A percentile compares a stretch with the other conserved stretches of the same genome.
Conservation (phyloP, 495 filamentous ascomycete species). For the Lineolata rhizophorae region DNA sequence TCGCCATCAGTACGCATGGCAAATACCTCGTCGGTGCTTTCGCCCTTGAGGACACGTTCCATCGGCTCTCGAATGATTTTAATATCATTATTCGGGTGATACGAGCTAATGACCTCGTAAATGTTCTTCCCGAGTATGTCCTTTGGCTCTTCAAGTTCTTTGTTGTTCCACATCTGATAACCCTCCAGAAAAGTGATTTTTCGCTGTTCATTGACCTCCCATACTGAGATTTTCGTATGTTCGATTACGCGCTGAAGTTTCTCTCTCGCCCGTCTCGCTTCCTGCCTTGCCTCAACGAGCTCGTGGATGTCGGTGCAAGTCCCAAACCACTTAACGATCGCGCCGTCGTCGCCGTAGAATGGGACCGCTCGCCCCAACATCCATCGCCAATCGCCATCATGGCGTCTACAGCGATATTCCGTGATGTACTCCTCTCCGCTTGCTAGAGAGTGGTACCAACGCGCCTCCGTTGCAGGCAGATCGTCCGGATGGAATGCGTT, state of each 20-base stretch:
- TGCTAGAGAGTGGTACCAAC: conserved; percentile 33
- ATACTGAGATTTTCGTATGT: conserved; percentile 44
- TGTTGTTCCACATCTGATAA: conserved; percentile 27
- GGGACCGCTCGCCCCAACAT: conserved; percentile 47
- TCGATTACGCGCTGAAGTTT: conserved; percentile 46
- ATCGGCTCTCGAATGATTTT: conserved; percentile 28
- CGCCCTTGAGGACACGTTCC: conserved; percentile 32
- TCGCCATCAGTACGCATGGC: conserved; percentile 28
- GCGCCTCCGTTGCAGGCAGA: conserved; percentile 22
- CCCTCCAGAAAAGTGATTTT: conserved; percentile 42
- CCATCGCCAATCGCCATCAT: conserved; percentile 45
- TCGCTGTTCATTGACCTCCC: conserved; percentile 34
- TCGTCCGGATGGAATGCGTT: conserved; percentile 33
- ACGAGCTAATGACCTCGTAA: conserved; percentile 29
- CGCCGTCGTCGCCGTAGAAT: conserved; percentile 33
- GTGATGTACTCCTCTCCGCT: conserved; percentile 42
- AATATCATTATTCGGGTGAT: conserved; percentile 18
- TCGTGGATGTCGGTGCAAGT: conserved; percentile 49
- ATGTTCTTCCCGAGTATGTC: conserved; percentile 30
- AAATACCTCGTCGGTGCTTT: conserved; percentile 23
- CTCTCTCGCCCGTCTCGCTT: conserved; percentile 33
- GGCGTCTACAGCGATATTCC: conserved; percentile 43
- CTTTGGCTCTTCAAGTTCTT: conserved; percentile 1
- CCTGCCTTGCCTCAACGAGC: conserved; percentile 33
- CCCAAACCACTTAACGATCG: conserved; percentile 53